Evolutionary conservation across 768 basidiomycete species (phyloP).

Genomic region (Ramaria sp.): DNA sequence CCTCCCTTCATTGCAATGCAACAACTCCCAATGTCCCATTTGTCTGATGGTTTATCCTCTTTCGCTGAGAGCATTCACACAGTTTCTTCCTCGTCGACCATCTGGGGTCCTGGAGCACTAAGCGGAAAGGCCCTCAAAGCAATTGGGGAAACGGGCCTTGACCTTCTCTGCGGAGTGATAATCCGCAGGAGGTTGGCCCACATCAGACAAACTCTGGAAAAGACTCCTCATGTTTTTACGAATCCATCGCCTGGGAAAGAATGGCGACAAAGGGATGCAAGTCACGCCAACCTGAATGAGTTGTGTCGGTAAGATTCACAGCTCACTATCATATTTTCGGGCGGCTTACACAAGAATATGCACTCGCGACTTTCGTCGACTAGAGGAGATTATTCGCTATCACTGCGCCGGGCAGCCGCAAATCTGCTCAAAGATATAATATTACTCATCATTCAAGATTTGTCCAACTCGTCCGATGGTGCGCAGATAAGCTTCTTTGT

Average conservation of each 20-base stretch:
- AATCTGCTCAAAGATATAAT: not conserved
- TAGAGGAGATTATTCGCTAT: not conserved
- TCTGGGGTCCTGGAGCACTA: not conserved
- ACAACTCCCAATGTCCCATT: no score
- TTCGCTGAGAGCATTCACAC: not conserved
- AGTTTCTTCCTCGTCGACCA: not conserved
- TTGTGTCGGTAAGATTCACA: not conserved
- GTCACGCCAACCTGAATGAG: not conserved
- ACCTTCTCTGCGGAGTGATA: not conserved
- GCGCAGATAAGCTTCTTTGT: no score
- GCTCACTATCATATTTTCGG: no score
- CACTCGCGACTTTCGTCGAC: not conserved
- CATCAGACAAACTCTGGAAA: not conserved
- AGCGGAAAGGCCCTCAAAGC: not conserved
- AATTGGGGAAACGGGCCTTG: not conserved
- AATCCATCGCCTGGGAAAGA: not conserved
- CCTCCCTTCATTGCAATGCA: no score
- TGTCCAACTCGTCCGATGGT: no score
- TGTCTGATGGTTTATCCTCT: no score
- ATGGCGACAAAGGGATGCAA: not conserved
- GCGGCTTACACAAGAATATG: no score
- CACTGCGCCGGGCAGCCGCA: not conserved
- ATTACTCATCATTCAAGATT: no score
- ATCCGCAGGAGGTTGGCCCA: not conserved
- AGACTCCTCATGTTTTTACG: not conserved